Conservation (phyloP, 2,329 filamentous ascomycete species). For the Hansfordia pulvinata region DNA sequence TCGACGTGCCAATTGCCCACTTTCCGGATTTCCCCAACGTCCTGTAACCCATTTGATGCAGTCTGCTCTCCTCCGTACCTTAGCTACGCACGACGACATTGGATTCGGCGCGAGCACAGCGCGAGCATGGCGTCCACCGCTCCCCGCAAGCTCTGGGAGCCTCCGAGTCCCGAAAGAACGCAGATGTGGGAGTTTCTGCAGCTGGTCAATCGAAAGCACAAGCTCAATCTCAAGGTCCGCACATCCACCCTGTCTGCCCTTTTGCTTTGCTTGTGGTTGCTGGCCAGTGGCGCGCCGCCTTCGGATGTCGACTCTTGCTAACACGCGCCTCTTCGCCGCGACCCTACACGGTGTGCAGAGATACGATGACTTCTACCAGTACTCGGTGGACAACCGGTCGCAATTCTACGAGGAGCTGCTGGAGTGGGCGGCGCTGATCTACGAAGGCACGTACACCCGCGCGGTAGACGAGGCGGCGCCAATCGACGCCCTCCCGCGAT, state of each 20-base stretch:
- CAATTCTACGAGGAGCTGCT: conserved; percentile 57
- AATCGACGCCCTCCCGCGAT: conserved; percentile 59
- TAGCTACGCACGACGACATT: too few relatives aligned
- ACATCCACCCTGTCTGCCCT: neutral
- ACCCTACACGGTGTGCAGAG: conserved; percentile 37
- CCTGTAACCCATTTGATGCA: too few relatives aligned
- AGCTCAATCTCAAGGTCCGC: conserved; percentile 41
- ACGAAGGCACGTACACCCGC: conserved; percentile 41
- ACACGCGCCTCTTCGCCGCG: neutral
- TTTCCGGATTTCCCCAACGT: too few relatives aligned
- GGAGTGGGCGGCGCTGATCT: conserved; percentile 43
- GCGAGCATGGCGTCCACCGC: conserved; percentile 11
- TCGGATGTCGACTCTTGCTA: neutral
- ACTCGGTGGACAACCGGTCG: conserved; percentile 46
- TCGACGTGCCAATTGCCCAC: too few relatives aligned
- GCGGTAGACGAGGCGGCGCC: conserved; percentile 58
- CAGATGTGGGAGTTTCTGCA: conserved; percentile 57
- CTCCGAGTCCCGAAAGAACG: conserved; percentile 45
- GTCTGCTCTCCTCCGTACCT: too few relatives aligned
- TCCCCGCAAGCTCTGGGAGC: conserved; percentile 56
- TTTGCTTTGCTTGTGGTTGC: conserved; percentile 3
- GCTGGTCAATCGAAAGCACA: conserved; percentile 42
- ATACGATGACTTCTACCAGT: conserved; percentile 58
- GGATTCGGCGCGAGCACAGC: neutral
- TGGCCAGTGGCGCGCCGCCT: neutral